phyloP scores from a whole-genome alignment of 2,329 filamentous ascomycete genomes.

The Blastomyces parvus region DNA sequence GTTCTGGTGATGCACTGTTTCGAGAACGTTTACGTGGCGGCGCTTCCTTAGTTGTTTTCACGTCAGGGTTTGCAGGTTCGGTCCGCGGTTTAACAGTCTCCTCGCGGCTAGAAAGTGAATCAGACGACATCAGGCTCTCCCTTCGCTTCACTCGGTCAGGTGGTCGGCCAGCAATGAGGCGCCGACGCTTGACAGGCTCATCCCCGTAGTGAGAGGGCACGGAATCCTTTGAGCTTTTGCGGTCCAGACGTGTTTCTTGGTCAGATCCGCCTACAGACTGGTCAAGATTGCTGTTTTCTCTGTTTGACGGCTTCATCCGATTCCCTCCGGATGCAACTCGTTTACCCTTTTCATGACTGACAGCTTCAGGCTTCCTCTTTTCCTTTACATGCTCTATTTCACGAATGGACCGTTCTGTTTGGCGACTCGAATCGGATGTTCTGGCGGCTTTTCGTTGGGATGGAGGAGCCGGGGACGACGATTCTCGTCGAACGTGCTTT shows the following conservation, averaged over 20 bases:
- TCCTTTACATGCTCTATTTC: conserved; percentile 18
- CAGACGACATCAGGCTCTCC: conserved; percentile 32
- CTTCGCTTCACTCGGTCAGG: conserved; percentile 26
- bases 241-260: conserved; percentile 21
- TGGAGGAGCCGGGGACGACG: conserved; percentile 31
- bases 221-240: conserved; percentile 26
- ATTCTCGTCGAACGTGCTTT: conserved; percentile 26
- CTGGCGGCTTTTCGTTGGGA: conserved; percentile 24
- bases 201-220: conserved; percentile 23
- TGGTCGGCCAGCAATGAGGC: conserved; percentile 34
- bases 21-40: conserved; percentile 33
- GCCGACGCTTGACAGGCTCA: conserved; percentile 31
- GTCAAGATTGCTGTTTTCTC: conserved; percentile 20
- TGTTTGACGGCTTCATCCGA: conserved; percentile 19
- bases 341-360: conserved; percentile 22
- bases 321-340: conserved; percentile 6
- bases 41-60: conserved; percentile 15
- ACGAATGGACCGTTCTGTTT: conserved; percentile 20
- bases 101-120: conserved; percentile 33
- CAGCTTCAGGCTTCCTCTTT: conserved; percentile 8
- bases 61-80: conserved; percentile 22
- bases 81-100: conserved; percentile 26
- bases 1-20: conserved; percentile 34
- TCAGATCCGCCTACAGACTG: conserved; percentile 23
- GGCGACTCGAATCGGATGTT: conserved; percentile 24